Evolutionary conservation across 306 rosid genomes (phyloP).

Genomic region (Glycyrrhiza uralensis): DNA sequence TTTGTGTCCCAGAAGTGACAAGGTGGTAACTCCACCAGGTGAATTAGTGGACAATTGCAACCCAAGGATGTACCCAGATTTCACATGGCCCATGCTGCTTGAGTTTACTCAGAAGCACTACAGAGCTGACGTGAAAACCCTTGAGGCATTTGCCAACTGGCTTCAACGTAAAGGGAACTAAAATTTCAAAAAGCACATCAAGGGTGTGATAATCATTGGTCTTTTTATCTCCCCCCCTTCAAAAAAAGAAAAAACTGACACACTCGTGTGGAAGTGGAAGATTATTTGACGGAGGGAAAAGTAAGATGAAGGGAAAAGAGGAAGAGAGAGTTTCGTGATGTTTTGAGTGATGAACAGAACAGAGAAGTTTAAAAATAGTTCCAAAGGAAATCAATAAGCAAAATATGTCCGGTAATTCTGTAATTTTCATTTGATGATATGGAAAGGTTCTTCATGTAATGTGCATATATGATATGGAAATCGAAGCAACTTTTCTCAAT

Average conservation of each 20-base stretch:
- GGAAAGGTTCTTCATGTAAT: conserved; percentile 20
- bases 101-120: conserved; percentile 91
- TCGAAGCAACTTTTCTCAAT: conserved; percentile 22
- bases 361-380: conserved; percentile 35
- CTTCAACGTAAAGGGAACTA: conserved; percentile 42
- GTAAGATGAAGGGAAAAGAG: not conserved
- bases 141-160: conserved; percentile 72
- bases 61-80: conserved; percentile 83
- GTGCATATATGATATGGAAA: conserved; percentile 15
- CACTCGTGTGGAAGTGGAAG: not conserved
- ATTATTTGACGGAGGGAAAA: not conserved
- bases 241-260: conserved; percentile 22
- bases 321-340: conserved; percentile 31
- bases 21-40: conserved; percentile 79
- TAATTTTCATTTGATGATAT: conserved; percentile 32
- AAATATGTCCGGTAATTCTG: conserved; percentile 37
- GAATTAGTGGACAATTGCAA: conserved; percentile 59
- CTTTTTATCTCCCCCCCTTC: not conserved
- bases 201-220: not conserved
- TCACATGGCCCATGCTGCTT: conserved; percentile 88
- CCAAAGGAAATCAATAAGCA: conserved; percentile 42
- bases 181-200: conserved; percentile 3
- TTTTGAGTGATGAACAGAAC: conserved; percentile 40
- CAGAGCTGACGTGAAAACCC: conserved; percentile 91
- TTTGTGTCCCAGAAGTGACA: conserved; percentile 81